phyloP scores from a whole-genome alignment of 1,284 basidiomycete species.

The Malassezia brasiliensis region DNA sequence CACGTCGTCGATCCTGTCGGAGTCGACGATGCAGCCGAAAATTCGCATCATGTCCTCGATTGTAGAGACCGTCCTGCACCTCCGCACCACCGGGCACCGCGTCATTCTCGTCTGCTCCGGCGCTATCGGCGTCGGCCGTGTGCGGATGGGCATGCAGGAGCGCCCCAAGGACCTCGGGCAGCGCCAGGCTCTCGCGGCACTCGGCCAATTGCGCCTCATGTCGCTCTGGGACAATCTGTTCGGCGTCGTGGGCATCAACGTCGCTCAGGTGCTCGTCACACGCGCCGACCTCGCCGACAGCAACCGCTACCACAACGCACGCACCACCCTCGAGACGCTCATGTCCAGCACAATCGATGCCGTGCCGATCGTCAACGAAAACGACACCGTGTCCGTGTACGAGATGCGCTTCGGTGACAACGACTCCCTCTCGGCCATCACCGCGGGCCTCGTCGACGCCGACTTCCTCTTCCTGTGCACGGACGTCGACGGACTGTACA shows the following conservation, averaged over 20 bases:
- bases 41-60: constrained; percentile 80
- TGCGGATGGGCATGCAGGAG: constrained; percentile 74
- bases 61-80: constrained; percentile 75
- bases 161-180: constrained; percentile 75
- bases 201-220: constrained; percentile 90
- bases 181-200: constrained; percentile 90
- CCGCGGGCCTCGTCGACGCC: constrained; percentile 90
- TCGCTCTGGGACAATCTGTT: constrained; percentile 96
- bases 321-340: constrained; percentile 39
- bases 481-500: constrained; percentile 92
- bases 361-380: constrained; percentile 48
- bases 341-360: constrained; percentile 31
- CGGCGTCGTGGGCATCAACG: constrained; percentile 80
- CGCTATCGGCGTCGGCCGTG: constrained; percentile 85
- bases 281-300: constrained; percentile 86
- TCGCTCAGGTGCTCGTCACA: constrained; percentile 88
- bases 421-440: constrained; percentile 92
- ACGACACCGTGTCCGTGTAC: constrained; percentile 44
- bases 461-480: constrained; percentile 94
- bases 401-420: constrained; percentile 99
- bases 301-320: constrained; percentile 39
- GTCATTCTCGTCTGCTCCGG: constrained; percentile 92
- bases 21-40: constrained; percentile 55
- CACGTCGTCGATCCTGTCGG: constrained; percentile 43
- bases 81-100: constrained; percentile 73